Base-by-base conservation (phyloP, 1,284 basidiomycete species). In the Marasmius tenuissimus region DNA sequence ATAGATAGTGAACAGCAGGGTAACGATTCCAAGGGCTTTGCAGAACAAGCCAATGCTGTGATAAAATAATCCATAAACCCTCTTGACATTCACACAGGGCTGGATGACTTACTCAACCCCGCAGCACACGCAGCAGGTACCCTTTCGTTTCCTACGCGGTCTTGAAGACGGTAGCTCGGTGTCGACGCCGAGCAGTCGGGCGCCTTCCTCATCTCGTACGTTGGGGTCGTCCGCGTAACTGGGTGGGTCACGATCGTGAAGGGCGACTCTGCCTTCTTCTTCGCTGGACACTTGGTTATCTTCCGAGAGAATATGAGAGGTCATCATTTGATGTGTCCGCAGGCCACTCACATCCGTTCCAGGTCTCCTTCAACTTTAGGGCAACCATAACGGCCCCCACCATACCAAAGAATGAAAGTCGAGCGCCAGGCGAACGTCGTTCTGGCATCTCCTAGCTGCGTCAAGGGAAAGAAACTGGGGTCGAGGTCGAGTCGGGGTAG, bases 1-100 rank as follows among this genome's bases (percentile, higher is more conserved):
- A 75, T 80, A 85, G 12, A 79, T 61, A 4, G 76, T 62, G 55
- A 80, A 73, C 8, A 82, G 65, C 16, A 72, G 69, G 34, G 77
- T 62, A 10, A 85, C 81, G 50, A 85, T 80, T 18, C 79, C 84
- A 59, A 85, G 74, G 0, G 81, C 81, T 67, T 84, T 86, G 78
- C 81, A 86, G 70, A 85, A 80, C 10, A 85, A 69, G 27, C 74
- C 75, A 64, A 82, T 84, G 64, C 84, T 86, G 63, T 4, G 34
- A 60, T 27, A 48, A 49, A 42, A 4, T 27, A 55, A 42, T 37
- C 48, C 42, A 38, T 54, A 11, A 54, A 39, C 37, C 47, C n/a
- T 34, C 14, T 50, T 38, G 58, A 61, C 59, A 39, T 42, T 37
- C 37, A 33, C 40, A 38, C 18, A 56, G 37, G 33, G 57, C 12